Evolutionary conservation across 495 filamentous ascomycete genomes (phyloP).

Genomic region (Penicillium cosmopolitanum): DNA sequence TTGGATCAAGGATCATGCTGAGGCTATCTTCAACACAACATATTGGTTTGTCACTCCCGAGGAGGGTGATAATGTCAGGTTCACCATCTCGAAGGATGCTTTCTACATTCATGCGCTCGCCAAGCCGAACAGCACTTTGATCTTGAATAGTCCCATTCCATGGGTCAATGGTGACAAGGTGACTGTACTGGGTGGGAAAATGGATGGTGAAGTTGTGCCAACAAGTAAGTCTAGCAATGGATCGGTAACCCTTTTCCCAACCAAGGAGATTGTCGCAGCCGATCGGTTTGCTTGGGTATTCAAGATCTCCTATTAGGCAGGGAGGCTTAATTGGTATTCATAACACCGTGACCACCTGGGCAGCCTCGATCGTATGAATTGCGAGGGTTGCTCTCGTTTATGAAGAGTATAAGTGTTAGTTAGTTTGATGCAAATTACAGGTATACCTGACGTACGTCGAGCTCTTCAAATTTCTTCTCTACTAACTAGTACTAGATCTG

Average conservation of each 20-base stretch:
- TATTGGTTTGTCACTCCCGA: slow-evolving; percentile 60
- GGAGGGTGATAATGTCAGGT: slow-evolving; percentile 48
- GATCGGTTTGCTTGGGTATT: slow-evolving; percentile 56
- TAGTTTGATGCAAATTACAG: no score
- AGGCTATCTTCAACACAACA: slow-evolving; percentile 59
- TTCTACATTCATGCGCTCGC: slow-evolving; percentile 55
- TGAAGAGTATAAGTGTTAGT: not conserved
- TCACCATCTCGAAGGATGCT: slow-evolving; percentile 54
- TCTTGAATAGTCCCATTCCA: slow-evolving; percentile 48
- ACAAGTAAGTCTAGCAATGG: slow-evolving; percentile 27
- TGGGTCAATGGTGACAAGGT: slow-evolving; percentile 46
- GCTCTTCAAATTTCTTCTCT: no score
- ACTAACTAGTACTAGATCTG: no score
- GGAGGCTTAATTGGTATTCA: no score
- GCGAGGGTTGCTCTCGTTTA: not conserved
- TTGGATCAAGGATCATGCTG: slow-evolving; percentile 55
- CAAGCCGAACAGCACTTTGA: slow-evolving; percentile 43
- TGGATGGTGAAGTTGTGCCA: slow-evolving; percentile 33
- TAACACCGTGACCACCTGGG: no score
- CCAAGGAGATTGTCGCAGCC: slow-evolving; percentile 35
- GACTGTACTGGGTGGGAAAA: slow-evolving; percentile 48
- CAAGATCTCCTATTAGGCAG: slow-evolving; percentile 43
- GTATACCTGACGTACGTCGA: no score
- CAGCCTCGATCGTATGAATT: no score
- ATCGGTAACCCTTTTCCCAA: slow-evolving; percentile 24